phyloP scores from a whole-genome alignment of 495 filamentous ascomycete genomes.

The Ramalina intermedia region DNA sequence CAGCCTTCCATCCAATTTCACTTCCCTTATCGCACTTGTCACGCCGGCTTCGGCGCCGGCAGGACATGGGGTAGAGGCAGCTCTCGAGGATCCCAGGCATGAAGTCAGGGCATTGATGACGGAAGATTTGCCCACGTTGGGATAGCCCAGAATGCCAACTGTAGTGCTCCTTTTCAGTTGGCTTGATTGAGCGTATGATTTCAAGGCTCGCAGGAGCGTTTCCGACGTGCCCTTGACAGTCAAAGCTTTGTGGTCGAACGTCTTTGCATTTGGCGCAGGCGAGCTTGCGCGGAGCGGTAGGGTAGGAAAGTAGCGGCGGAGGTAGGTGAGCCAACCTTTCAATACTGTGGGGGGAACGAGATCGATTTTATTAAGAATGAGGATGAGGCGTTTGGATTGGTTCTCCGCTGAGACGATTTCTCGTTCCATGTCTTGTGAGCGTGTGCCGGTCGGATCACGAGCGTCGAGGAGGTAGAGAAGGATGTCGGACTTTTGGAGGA shows the following conservation, averaged over 20 bases:
- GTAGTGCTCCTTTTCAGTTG: constrained; percentile 79
- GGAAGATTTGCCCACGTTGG: constrained; percentile 93
- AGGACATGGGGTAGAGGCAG: constrained; percentile 50
- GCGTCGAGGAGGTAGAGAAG: constrained; percentile 91
- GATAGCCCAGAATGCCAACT: constrained; percentile 91
- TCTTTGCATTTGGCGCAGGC: constrained; percentile 71
- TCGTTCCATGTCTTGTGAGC: constrained; percentile 80
- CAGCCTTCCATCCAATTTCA: constrained; percentile 90
- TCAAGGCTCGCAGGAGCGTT: constrained; percentile 79
- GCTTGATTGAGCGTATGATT: constrained; percentile 72
- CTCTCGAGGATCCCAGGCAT: constrained; percentile 44
- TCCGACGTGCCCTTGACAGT: constrained; percentile 76
- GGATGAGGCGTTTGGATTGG: constrained; percentile 77
- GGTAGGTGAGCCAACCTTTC: constrained; percentile 68
- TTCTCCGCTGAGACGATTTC: constrained; percentile 73
- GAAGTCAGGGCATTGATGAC: constrained; percentile 89
- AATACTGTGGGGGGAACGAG: constrained; percentile 70
- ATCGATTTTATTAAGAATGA: constrained; percentile 96
- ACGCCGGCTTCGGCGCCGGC: constrained; percentile 88
- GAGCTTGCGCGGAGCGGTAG: constrained; percentile 78
- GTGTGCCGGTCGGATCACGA: constrained; percentile 79
- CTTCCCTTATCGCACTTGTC: constrained; percentile 72
- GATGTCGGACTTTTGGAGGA: constrained; percentile 80
- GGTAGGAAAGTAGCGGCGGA: constrained; percentile 85
- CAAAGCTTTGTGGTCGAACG: constrained; percentile 81